These are phyloP conservation scores for Verticillium nonalfalfae DNA, from an alignment of 2,329 filamentous ascomycete genomes.

Conservation along the genomic window DNA sequence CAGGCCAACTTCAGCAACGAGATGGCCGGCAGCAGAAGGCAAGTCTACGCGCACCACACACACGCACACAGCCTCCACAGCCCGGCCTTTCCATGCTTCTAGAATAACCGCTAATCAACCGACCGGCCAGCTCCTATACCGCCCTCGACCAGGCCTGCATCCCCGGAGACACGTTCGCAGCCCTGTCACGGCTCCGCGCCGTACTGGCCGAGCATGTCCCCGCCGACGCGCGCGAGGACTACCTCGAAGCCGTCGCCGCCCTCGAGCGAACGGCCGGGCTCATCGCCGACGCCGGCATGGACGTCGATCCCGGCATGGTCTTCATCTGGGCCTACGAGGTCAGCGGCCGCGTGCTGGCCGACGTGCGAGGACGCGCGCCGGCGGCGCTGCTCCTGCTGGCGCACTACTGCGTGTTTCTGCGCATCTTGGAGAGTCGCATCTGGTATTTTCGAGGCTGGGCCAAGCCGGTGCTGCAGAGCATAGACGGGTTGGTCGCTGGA, in stretches of 20 bases:
- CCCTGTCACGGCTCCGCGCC: background rate
- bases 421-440: slow-evolving; percentile 15
- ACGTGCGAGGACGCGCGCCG: slow-evolving; percentile 14
- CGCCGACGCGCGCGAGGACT: slow-evolving; percentile 11
- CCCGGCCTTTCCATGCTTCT: background rate
- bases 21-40: background rate
- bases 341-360: slow-evolving; percentile 16
- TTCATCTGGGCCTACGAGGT: slow-evolving; percentile 18
- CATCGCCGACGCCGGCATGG: slow-evolving; percentile 13
- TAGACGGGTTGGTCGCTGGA: slow-evolving; percentile 8
- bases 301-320: slow-evolving; percentile 15
- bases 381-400: slow-evolving; percentile 18
- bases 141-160: background rate
- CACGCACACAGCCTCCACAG: background rate
- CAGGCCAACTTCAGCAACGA: background rate
- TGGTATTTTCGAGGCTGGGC: slow-evolving; percentile 21
- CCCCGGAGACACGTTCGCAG: slow-evolving; percentile 19
- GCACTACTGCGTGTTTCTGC: slow-evolving; percentile 16
- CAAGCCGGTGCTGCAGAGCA: slow-evolving; percentile 10
- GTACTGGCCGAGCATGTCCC: background rate
- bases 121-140: background rate
- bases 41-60: background rate
- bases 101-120: background rate
- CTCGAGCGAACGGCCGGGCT: slow-evolving; percentile 13
- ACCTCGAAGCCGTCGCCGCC: slow-evolving; percentile 10